Evolutionary conservation across 164 flowering plant species (phyloP), one percentile per base, ranked within the genome.

Genomic region (Umbellularia californica): DNA sequence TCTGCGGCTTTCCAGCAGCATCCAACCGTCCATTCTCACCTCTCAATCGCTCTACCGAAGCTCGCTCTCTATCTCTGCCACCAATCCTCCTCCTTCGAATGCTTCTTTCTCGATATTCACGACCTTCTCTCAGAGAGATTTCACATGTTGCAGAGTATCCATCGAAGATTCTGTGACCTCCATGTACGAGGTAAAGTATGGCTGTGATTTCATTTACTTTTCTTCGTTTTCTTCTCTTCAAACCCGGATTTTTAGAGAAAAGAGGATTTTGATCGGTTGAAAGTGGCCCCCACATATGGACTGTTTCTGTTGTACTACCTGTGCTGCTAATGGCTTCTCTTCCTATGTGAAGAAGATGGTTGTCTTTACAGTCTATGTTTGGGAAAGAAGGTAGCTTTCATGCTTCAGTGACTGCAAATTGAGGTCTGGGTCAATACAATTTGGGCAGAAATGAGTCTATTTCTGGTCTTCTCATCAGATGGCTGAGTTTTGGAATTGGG

Each of bases 1-100:
- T 58, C 72, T 77, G 60, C 68, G 72, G 72, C 72, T 68, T 68
- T 68, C 63, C 33, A 50, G 64, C 65, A 58, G 19, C 28, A 58
- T 71, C 23, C 78, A 66, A 22, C 27, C 58, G 27, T 70, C 71
- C 41, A 5, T 62, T 72, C 20, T 72, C 70, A 66, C 41, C 27
- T n/a, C 50, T 65, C 30, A 11, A 35, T 3, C 33, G 20, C 22
- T 66, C n/a, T 19, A 64, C 33, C 28, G 5, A 50, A 64, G 2
- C 30, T 30, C 52, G 6, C 22, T 27, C 19, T 60, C 33, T 10
- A 70, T 72, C 27, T 65, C 65, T 10, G 33, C 41, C 22, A 23
- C 22, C 50, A 30, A 25, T 58, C 68, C 2, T 62, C 70, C 71
- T 58, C 55, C 50, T n/a, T 55, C 17, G 20, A 72, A 58, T 72